Evolutionary conservation across 345 rosid species (phyloP), one percentile per base, ranked within the genome.

Genomic region (Jatropha curcas): DNA sequence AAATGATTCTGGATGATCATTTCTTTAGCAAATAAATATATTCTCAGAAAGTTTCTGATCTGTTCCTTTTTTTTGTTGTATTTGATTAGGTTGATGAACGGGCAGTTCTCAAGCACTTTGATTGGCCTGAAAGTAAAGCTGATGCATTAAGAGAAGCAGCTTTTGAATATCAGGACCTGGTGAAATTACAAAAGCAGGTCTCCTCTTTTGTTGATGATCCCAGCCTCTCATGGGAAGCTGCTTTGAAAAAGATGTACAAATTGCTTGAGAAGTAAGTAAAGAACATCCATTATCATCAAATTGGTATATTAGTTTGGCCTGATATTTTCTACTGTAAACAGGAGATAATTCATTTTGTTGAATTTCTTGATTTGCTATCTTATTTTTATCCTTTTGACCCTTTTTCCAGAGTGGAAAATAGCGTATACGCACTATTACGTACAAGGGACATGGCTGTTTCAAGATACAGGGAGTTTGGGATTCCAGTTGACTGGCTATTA

Each of bases 121-220:
- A 95, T 35, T 95, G 99, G 97, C 99, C 99, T 65, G 98, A 95
- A 87, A 90, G 97, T 69, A 95, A 95, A 83, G 98, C 98, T 66
- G 98, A 95, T 78, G 98, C 96, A 24, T 72, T 92, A 78, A 82
- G 99, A 81, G 98, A 91, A 85, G 98, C 99, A 57, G 90, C 97
- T 39, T 95, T 95, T 75, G 99, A 95, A 76, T 92, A 91, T 82
- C 98, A 91, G 87, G 99, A 95, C 83, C 86, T 95, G 60, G 76
- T 86, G 86, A 95, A 95, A 79, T 59, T 95, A 71, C 96, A 92
- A 80, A 95, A 88, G 77, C 98, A 89, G 51, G 82, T 89, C 25
- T 79, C 96, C 30, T 83, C 96, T 28, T 95, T 92, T 80, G 77
- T 73, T 25, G 98, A 95, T 83, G 99, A 95, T 82, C 96, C 91